Conservation (phyloP, 768 basidiomycete genomes). For the Tylopilus plumbeoviolaceoides region DNA sequence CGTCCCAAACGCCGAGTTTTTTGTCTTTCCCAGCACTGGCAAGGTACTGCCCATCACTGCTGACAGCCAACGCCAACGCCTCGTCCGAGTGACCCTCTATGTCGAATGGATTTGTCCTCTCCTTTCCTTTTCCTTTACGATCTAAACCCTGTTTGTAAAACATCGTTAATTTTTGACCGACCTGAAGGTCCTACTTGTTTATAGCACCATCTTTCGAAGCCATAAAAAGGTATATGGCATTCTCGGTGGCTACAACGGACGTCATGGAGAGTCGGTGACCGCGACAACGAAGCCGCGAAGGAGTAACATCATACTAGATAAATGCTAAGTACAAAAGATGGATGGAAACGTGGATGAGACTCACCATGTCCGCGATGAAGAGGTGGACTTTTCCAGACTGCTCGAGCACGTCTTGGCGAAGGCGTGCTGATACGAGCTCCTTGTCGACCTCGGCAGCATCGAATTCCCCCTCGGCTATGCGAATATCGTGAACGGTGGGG, state of each 20-base stretch:
- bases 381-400: slow-evolving; percentile 85
- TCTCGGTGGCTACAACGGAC: slow-evolving; percentile 71
- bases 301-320: slow-evolving; percentile 52
- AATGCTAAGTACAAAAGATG: slow-evolving; percentile 30
- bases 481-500: no score
- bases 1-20: slow-evolving; percentile 83
- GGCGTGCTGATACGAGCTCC: slow-evolving; percentile 83
- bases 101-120: slow-evolving; percentile 44
- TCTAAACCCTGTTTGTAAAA: slow-evolving; percentile 57
- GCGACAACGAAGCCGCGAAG: slow-evolving; percentile 51
- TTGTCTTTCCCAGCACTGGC: slow-evolving; percentile 87
- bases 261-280: slow-evolving; percentile 82
- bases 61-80: slow-evolving; percentile 78
- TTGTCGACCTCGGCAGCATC: slow-evolving; percentile 96
- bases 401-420: slow-evolving; percentile 90
- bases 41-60: slow-evolving; percentile 78
- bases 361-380: slow-evolving; percentile 70
- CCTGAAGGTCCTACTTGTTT: slow-evolving; percentile 74
- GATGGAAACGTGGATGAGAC: slow-evolving; percentile 19
- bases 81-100: slow-evolving; percentile 82
- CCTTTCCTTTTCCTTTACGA: slow-evolving; percentile 53
- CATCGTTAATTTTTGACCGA: slow-evolving; percentile 54
- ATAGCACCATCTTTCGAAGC: slow-evolving; percentile 90
- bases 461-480: slow-evolving; percentile 74
- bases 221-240: slow-evolving; percentile 75